These are phyloP conservation scores for Corchorus capsularis DNA, from an alignment of 345 rosid species.

Conservation along the genomic window DNA sequence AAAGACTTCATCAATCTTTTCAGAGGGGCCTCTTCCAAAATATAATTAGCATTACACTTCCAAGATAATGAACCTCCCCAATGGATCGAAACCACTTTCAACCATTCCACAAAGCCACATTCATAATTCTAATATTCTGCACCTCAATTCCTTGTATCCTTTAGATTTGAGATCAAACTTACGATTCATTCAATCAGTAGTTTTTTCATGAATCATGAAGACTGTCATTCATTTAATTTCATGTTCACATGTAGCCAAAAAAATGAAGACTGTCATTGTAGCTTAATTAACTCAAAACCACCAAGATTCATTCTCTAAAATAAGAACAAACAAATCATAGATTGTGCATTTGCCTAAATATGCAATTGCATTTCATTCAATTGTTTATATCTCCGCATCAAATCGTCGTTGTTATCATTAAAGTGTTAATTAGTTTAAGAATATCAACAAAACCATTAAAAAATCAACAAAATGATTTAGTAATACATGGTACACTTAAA, in stretches of 20 bases:
- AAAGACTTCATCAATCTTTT: too few relatives aligned
- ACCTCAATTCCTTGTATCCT: neutral
- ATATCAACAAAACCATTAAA: neutral
- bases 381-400: neutral
- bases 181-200: neutral
- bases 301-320: neutral
- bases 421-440: neutral
- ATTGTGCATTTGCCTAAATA: neutral
- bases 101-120: too few relatives aligned
- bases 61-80: too few relatives aligned
- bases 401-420: neutral
- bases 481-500: neutral
- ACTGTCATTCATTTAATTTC: too few relatives aligned
- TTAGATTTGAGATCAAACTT: neutral
- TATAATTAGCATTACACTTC: too few relatives aligned
- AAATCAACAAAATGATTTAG: too few relatives aligned
- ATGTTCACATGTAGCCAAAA: too few relatives aligned
- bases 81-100: too few relatives aligned
- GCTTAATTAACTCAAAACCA: neutral
- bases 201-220: neutral
- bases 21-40: too few relatives aligned
- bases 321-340: too few relatives aligned
- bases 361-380: neutral
- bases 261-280: neutral
- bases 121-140: too few relatives aligned